Percentiles rank a stretch among this genome's conserved stretches.
These are phyloP conservation scores for Gynostemma pentaphyllum DNA, from an alignment of 306 rosid species.

Conservation along the genomic window DNA sequence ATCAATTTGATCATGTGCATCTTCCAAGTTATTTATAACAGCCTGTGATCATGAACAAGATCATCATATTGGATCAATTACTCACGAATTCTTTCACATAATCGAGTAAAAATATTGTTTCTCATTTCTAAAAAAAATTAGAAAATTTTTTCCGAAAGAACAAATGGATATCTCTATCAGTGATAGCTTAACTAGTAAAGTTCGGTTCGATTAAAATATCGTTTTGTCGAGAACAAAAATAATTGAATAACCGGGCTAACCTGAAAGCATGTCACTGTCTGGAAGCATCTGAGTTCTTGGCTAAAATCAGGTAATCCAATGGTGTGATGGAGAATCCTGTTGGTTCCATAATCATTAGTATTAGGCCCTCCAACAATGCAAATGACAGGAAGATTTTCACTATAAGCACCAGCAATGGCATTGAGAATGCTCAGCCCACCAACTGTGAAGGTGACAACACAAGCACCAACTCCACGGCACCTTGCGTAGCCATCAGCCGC, in stretches of 20 bases:
- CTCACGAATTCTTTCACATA: too few relatives aligned
- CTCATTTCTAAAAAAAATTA: too few relatives aligned
- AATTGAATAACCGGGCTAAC: constrained; percentile 1
- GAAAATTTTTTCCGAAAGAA: too few relatives aligned
- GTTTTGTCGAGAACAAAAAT: too few relatives aligned
- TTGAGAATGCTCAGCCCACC: constrained; percentile 40
- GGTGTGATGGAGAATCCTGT: constrained; percentile 38
- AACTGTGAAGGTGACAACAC: constrained; percentile 36
- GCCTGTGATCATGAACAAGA: constrained; percentile 21
- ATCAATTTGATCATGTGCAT: constrained; percentile 31
- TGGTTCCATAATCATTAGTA: constrained; percentile 34
- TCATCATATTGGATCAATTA: neutral
- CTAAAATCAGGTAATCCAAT: constrained; percentile 38
- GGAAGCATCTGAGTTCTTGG: constrained; percentile 37
- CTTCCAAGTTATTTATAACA: constrained; percentile 33
- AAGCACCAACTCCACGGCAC: constrained; percentile 30
- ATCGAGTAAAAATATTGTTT: too few relatives aligned
- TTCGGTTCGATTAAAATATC: too few relatives aligned
- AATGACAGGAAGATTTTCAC: constrained; percentile 38
- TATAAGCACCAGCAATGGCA: constrained; percentile 46
- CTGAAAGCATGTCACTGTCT: constrained; percentile 38
- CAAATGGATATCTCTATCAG: too few relatives aligned
- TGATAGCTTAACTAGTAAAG: too few relatives aligned
- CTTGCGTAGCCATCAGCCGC: constrained; percentile 36
- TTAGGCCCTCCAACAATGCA: constrained; percentile 42